Percentiles rank a stretch among this genome's conserved stretches.
Conservation (phyloP, 1,284 basidiomycete species). For the Coniophora puteana region DNA sequence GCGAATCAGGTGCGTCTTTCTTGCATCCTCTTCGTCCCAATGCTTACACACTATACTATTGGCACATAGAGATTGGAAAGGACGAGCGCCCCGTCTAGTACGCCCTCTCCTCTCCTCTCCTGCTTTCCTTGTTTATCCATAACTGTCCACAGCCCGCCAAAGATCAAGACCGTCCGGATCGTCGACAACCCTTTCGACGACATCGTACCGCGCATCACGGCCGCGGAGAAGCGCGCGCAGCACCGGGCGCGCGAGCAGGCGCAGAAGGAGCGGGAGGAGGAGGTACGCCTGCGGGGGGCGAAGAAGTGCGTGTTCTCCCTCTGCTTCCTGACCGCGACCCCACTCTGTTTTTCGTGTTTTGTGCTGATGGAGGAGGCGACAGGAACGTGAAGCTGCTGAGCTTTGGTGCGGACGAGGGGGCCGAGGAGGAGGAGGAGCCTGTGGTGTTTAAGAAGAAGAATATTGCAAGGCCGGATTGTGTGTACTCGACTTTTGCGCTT, state of each 20-base stretch:
- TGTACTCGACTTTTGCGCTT: slow-evolving; percentile 31
- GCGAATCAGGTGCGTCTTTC: slow-evolving; percentile 64
- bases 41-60: neutral
- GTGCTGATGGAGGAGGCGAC: slow-evolving; percentile 5
- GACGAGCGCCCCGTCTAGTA: slow-evolving; percentile 86
- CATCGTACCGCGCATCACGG: slow-evolving; percentile 95
- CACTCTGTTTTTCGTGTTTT: slow-evolving; percentile 4
- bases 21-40: neutral
- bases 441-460: slow-evolving; percentile 70
- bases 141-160: slow-evolving; percentile 68
- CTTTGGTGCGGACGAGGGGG: slow-evolving; percentile 80
- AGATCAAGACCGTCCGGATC: slow-evolving; percentile 80
- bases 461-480: slow-evolving; percentile 78
- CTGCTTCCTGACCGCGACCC: neutral
- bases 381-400: slow-evolving; percentile 88
- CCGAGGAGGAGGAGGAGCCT: slow-evolving; percentile 46
- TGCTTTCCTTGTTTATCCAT: slow-evolving; percentile 3
- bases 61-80: slow-evolving; percentile 67
- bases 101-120: slow-evolving; percentile 24
- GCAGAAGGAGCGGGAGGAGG: slow-evolving; percentile 75
- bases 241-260: slow-evolving; percentile 73
- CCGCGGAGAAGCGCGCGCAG: slow-evolving; percentile 83
- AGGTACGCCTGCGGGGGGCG: slow-evolving; percentile 66
- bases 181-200: slow-evolving; percentile 93
- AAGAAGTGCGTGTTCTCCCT: slow-evolving; percentile 69